A percentile compares a stretch with the other conserved stretches of the same genome.
phyloP scores from a whole-genome alignment of 768 basidiomycete genomes.

The Grammothele lineata region DNA sequence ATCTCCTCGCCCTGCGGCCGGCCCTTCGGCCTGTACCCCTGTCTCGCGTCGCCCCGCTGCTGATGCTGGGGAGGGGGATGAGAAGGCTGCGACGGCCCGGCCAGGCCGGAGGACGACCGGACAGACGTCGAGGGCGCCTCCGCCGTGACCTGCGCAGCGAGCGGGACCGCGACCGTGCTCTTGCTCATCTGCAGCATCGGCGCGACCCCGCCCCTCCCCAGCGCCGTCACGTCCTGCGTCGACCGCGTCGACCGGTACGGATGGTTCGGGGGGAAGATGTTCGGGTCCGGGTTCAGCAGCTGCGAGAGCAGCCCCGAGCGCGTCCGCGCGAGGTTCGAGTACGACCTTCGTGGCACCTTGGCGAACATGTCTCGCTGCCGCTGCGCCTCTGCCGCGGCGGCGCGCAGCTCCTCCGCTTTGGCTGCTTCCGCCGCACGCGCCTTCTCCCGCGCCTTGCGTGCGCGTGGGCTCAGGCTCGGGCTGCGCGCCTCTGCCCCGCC shows the following conservation, averaged over 20 bases:
- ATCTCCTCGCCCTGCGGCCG: conserved; percentile 61
- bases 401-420: conserved; percentile 31
- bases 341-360: conserved; percentile 65
- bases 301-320: conserved; percentile 59
- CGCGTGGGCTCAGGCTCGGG: conserved; percentile 6
- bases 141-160: conserved; percentile 46
- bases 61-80: too few species aligned
- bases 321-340: conserved; percentile 51
- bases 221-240: conserved; percentile 42
- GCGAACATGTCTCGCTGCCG: conserved; percentile 68
- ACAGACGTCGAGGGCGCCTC: conserved; percentile 24
- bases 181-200: conserved; percentile 43
- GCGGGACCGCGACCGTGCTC: conserved; percentile 56
- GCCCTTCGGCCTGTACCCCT: conserved; percentile 56
- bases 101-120: background rate
- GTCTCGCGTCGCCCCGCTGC: conserved; percentile 19
- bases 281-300: conserved; percentile 69
- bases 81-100: too few species aligned
- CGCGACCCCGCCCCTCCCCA: conserved; percentile 11
- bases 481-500: conserved; percentile 14
- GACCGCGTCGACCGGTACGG: conserved; percentile 52
- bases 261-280: conserved; percentile 53
- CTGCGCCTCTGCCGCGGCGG: conserved; percentile 60
- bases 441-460: conserved; percentile 6
- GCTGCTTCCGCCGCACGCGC: conserved; percentile 16